Base-by-base conservation (phyloP, 352 stramenopile species). In the Phytopythium oedochilum region DNA sequence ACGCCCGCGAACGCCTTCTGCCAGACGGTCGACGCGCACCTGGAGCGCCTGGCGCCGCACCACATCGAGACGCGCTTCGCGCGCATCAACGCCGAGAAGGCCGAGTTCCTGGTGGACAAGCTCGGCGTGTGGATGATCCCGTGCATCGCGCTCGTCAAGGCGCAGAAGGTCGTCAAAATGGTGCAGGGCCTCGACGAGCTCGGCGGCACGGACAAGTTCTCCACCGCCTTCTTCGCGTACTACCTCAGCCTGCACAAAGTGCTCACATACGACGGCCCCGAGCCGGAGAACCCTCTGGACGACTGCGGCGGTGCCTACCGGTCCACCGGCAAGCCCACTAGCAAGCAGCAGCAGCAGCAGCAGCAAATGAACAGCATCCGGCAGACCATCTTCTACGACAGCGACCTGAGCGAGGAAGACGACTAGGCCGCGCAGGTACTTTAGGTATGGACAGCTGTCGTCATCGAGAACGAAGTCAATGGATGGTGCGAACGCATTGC, bases 31-130 rank as follows among this genome's bases (percentile, higher is more conserved):
- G 92, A 99, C 69, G 85, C 79, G 11, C 94, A 98, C 64, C 70
- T 99, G 48, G 61, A 70, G 43, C 85, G 93, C 20, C 71, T 99
- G 18, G 93, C 96, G 44, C 68, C 73, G 29, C 81, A 87, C 44
- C 96, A 99, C 75, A 52, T 97, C 8, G 96, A 99, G 72, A 98
- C 96, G 28, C 83, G 84, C 54, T 98, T 99, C 69, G 71, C 94
- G 39, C 96, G 95, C 61, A 96, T 99, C 55, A 96, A 99, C 68
- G 96, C 97, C 11, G 96, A 98, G 66, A 97, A 98, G 58, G 88
- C 85, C 54, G 93, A 97, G 63, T 99, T 97, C 66, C 73, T 99
- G n/a, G 94, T 98, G 39, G 83, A 99, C 49, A 97, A 97, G 54
- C 66, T 99, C 22, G 93, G 94, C 0, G 80, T 99, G 57, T 94